Conservation (phyloP, 1,284 basidiomycete genomes). For the Cutaneotrichosporon arboriforme region DNA sequence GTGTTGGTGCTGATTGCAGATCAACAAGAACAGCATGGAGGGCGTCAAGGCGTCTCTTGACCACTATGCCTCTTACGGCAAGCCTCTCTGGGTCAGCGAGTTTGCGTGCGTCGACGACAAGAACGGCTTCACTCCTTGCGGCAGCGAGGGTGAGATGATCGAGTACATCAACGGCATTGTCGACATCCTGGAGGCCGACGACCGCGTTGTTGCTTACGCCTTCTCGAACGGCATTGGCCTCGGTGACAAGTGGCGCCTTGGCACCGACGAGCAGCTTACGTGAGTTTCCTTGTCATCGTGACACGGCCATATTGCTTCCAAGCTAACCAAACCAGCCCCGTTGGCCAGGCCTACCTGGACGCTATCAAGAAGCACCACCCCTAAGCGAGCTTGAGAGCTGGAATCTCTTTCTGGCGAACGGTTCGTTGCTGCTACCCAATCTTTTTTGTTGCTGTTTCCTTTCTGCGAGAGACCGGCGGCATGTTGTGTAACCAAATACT, state of each 20-base stretch:
- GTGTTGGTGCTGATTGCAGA: background rate
- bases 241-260: constrained; percentile 8
- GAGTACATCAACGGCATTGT: constrained; percentile 45
- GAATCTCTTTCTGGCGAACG: no score
- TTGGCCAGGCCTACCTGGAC: constrained; percentile 42
- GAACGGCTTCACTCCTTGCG: constrained; percentile 37
- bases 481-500: no score
- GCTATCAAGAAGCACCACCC: constrained; percentile 35
- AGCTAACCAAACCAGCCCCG: constrained; percentile 21
- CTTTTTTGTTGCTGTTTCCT: no score
- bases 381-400: no score
- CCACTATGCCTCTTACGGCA: constrained; percentile 45
- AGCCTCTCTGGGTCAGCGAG: constrained; percentile 48
- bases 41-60: constrained; percentile 39
- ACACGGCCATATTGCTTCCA: no score
- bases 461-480: no score
- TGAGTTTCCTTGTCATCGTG: background rate
- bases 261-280: background rate
- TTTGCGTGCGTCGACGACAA: constrained; percentile 46
- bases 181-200: constrained; percentile 40
- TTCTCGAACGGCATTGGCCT: constrained; percentile 34
- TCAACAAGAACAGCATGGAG: constrained; percentile 45
- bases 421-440: no score
- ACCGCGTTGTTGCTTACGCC: constrained; percentile 35
- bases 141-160: constrained; percentile 41